Evolutionary conservation across 305 asterid genomes (phyloP), one percentile per base, ranked within the genome.

Genomic region (Fraxinus paxiana): DNA sequence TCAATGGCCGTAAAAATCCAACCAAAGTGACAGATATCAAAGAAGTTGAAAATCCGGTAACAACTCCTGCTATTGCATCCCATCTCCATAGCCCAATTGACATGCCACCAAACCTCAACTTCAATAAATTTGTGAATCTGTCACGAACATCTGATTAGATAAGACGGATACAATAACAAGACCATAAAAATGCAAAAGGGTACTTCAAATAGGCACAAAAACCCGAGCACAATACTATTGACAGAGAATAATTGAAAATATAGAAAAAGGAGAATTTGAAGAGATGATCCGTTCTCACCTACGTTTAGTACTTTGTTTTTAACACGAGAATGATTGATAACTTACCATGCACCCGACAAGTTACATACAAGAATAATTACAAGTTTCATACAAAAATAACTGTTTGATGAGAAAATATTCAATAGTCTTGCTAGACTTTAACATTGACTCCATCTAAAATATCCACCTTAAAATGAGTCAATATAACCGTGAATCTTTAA

Each of bases 111-210:
- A 89, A 33, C 85, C 84, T 84, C 30, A 92, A 88, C 87, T 87
- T 90, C 73, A 90, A 74, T 84, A 92, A 82, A 89, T 90, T 86
- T 75, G 84, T 80, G 83, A 90, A 92, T 92, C 98, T 96, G 92
- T 81, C 83, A 86, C 18, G 81, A 76, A 48, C 43, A 63, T 20
- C 70, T 70, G 82, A 26, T 65, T n/a, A 56, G 41, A 81, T 75
- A 54, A 2, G 15, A 81, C 26, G 67, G 28, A 56, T 56, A 17
- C 4, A 4, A 56, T 56, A 17, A 54, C 3, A 54, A 17, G 10
- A 54, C 63, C 63, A 18, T 18, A 56, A 18, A 54, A 56, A 18
- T 56, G 67, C 67, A 18, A 18, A 18, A 56, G 67, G 28, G 28
- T 18, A 56, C 67, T 56, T 56, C 67, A 18, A 18, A 56, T 56